Evolutionary conservation across 2,329 filamentous ascomycete species (phyloP), one percentile per base, ranked within the genome.

Genomic region (Macrophomina tecta): DNA sequence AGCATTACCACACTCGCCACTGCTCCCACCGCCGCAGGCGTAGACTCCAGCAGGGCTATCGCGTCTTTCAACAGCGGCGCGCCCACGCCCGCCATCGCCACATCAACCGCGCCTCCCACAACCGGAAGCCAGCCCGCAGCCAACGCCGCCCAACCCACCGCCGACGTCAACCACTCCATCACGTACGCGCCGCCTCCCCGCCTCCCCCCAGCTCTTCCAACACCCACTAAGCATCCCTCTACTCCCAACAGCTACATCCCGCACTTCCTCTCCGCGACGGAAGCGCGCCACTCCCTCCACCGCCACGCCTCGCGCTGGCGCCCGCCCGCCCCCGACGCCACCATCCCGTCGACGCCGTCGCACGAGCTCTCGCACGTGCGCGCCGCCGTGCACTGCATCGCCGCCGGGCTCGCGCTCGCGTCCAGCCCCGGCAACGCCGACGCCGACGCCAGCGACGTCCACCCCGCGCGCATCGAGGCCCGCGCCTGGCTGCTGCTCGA

Each of bases 181-280:
- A 23, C 23, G 23, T 23, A 40, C 38, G 14, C 7, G 2, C 38
- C 7, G 14, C 38, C 38, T 40, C 2, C 38, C 38, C 8, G 3
- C 38, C 23, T 23, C 38, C 38, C 38, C 7, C 38, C 38, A 40
- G 8, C 38, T 2, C 38, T 14, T 9, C 38, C 2, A 40, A 2
- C 38, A 2, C 3, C 38, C 8, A 3, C 38, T 40, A 8, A 40
- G 3, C 8, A 4, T 3, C 2, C 1, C 23, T 23, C 23, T 23
- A 23, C 2, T 23, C 3, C 23, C 23, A 23, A 23, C 23, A 2
- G 23, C 38, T 40, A 40, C 68, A 93, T 91, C 49, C 49, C 28
- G 30, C 28, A n/a, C 76, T 94, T 94, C 49, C 4, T 6, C 49
- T 16, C 14, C 30, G 49, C 28, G 9, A 14, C 14, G 1, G 49